Evolutionary conservation across 768 basidiomycete species (phyloP), one percentile per base, ranked within the genome.

Genomic region (Thelephora ganbajun): DNA sequence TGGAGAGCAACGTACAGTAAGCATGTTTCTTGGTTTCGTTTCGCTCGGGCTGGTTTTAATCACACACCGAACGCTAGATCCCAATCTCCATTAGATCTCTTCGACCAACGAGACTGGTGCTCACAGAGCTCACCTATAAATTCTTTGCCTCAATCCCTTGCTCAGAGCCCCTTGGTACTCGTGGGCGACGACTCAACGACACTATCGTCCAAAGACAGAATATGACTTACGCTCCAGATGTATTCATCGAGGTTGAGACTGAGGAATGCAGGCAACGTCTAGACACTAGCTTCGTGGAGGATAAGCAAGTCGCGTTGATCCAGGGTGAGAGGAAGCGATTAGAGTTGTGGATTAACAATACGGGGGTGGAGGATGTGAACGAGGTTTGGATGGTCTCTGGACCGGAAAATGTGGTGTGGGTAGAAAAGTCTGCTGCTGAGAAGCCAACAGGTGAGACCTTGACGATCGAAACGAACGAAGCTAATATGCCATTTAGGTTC

Each of bases 141-240:
- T 93, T 92, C 59, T 72, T 92, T 33, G 76, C 77, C 4, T 70
- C 88, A 30, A 70, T 93, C 16, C 78, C 83, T 2, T 68, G 71
- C 20, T 68, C 59, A 0, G 91, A 93, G 60, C 65, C 77, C 1
- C 69, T 92, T 2, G 69, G 76, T 7, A 70, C 69, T 33, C 80
- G 77, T n/a, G 91, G 92, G 12, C 76, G 70, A 41, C 69, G 91
- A 45, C 67, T 96, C 11, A 78, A 92, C 46, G 76, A 79, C 46
- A 91, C 90, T 2, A 70, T 73, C 26, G 65, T 73, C 12, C 85
- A 93, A 54, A 69, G 80, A 42, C 77, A 81, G 52, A 69, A 60
- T 23, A 76, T 77, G 11, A 75, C 76, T 2, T 93, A 94, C 58
- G 81, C 79, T 9, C 71, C 79, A 9, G 83, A 94, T 58, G 60